Evolutionary conservation across 345 rosid genomes (phyloP), one percentile per base, ranked within the genome.

Genomic region (Cardamine occulta): DNA sequence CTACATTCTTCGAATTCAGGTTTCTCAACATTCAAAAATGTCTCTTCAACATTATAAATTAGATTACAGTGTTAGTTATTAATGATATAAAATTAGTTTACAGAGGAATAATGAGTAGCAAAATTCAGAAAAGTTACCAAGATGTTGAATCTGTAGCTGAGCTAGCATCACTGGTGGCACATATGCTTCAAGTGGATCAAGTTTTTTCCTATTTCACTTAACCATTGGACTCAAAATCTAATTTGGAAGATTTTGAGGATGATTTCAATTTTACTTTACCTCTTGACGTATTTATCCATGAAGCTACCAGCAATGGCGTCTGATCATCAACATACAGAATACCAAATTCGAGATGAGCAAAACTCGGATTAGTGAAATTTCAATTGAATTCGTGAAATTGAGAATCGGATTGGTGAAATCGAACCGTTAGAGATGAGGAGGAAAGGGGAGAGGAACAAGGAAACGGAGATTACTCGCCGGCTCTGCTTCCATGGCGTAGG

Each of bases 111-210:
- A 28, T 6, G 37, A 21, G 34, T 13, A 40, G 17, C 40, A 48
- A 9, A 63, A 52, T 12, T 5, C 31, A 54, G 34, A 44, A 17
- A 47, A 28, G 2, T 79, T 85, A 88, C 96, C 96, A 37, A 91
- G 82, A 71, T 89, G 93, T 78, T 84, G 83, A n/a, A 89, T 86
- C 72, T 91, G 88, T 11, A 89, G 79, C 78, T 83, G 74, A 64
- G 93, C 89, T 84, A 89, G 81, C 65, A 89, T 85, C 56, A 91
- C 90, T 34, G 93, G 94, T 70, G 96, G 96, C 42, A 89, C 86
- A 75, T 86, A 88, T 68, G 82, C 84, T 70, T 85, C 96, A 23
- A 94, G 80, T 19, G 98, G 97, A 73, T 91, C 96, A 58, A 91
- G 96, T 80, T 82, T 85, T 76, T 94, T 94, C 87, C 93, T 93